Evolutionary conservation across 352 stramenopile species (phyloP), one percentile per base, ranked within the genome.

Genomic region (Pythium brachiatum): DNA sequence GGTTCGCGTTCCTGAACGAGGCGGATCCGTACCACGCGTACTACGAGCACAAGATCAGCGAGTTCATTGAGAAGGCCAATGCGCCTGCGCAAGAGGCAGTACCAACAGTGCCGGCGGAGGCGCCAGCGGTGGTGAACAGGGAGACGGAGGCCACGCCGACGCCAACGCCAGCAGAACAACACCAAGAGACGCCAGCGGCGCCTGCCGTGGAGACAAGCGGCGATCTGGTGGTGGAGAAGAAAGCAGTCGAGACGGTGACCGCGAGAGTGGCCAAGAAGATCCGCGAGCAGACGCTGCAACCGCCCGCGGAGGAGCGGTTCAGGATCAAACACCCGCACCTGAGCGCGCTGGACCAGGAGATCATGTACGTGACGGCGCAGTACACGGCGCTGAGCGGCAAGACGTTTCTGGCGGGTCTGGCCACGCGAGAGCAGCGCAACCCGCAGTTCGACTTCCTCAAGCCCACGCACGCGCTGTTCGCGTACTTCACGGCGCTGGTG

Each of bases 331-430:
- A 98, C 64, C 81, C 88, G 39, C 84, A 86, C 43, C 69, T 99
- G 38, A 95, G 85, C 26, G 83, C 92, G 9, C 70, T 98, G 26
- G 95, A 99, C 74, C 85, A 99, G 38, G 96, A 99, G 72, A 90
- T 98, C 48, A 99, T 99, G 79, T 98, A 99, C 75, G 74, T 99
- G 8, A 99, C 97, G 15, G 97, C 97, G 36, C 97, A 99, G 79
- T 99, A 98, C 75, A 98, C 96, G 21, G 97, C 97, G 9, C 73
- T 99, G 11, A 97, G 93, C 46, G 93, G 93, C 55, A 96, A 92
- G 54, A 76, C 96, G 38, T 99, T 99, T 63, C 68, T 99, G 21
- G 91, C 83, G 11, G 86, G 92, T 26, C 75, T 99, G 8, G 93
- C 90, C 8, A 89, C 94, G 48, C 82, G 95, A 18, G 97, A 99